phyloP scores from a whole-genome alignment of 1,139 yeast species.

The Hansenula anomala region DNA sequence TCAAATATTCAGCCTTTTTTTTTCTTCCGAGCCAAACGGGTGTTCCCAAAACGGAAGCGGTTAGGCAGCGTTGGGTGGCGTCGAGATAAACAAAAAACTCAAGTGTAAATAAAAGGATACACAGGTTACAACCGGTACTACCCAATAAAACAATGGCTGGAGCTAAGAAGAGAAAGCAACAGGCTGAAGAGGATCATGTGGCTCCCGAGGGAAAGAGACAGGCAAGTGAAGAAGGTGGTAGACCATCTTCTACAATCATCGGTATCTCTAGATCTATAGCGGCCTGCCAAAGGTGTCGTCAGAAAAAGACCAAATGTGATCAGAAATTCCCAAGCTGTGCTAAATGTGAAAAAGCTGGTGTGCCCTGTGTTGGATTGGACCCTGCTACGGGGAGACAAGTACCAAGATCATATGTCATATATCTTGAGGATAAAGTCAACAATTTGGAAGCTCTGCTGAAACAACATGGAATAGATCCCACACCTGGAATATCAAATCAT shows the following conservation, averaged over 20 bases:
- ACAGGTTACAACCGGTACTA: no score
- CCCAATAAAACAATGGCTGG: no score
- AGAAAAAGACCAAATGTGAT: conserved; percentile 78
- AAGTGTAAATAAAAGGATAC: no score
- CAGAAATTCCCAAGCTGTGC: conserved; percentile 77
- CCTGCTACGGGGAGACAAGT: conserved; percentile 85
- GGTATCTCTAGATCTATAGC: conserved; percentile 54
- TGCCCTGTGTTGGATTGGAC: conserved; percentile 77
- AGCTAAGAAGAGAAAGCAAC: background rate
- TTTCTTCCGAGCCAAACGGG: no score
- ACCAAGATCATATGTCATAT: conserved; percentile 75
- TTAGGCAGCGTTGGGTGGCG: no score
- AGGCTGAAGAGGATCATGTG: background rate
- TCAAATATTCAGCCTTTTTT: no score
- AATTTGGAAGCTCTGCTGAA: conserved; percentile 47
- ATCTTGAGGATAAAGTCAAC: conserved; percentile 62
- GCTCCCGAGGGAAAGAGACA: background rate
- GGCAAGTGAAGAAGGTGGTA: background rate
- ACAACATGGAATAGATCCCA: conserved; percentile 35
- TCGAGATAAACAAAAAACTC: no score
- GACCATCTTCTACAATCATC: conserved; percentile 23
- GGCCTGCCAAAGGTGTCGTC: conserved; percentile 81
- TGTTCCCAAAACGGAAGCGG: no score
- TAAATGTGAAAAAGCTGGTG: conserved; percentile 62
- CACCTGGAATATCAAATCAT: conserved; percentile 9